phyloP scores from a whole-genome alignment of 2,329 filamentous ascomycete species.

The Pyricularia grisea region DNA sequence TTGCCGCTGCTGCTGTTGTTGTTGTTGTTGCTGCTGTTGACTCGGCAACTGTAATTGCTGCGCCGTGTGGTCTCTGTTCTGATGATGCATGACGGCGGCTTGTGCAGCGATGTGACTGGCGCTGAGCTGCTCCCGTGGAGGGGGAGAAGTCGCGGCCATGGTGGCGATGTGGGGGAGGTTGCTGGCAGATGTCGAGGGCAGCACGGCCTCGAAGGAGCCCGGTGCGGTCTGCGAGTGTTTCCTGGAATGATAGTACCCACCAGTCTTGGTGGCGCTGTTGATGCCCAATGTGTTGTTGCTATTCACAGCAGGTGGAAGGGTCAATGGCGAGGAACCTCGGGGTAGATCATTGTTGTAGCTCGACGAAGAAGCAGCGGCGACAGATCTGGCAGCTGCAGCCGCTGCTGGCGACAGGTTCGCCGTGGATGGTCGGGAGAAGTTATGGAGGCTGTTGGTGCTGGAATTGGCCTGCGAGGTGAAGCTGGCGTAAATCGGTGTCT shows the following conservation, averaged over 20 bases:
- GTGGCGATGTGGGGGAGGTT: constrained; percentile 39
- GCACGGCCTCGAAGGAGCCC: constrained; percentile 65
- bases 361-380: constrained; percentile 7
- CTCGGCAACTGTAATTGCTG: constrained; percentile 33
- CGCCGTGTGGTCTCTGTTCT: constrained; percentile 40
- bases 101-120: constrained; percentile 77
- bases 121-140: constrained; percentile 29
- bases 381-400: constrained; percentile 11
- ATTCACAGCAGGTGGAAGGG: constrained; percentile 14
- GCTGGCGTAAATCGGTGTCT: constrained; percentile 37
- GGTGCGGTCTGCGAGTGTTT: constrained; percentile 61
- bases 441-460: constrained; percentile 39
- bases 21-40: constrained; percentile 40
- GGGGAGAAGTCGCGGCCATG: constrained; percentile 22
- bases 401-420: constrained; percentile 18
- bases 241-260: constrained; percentile 37
- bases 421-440: constrained; percentile 47
- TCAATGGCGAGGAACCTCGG: constrained; percentile 4
- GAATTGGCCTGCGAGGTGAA: constrained; percentile 37
- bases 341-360: neutral
- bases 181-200: constrained; percentile 52
- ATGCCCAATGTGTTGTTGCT: constrained; percentile 15
- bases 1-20: constrained; percentile 49
- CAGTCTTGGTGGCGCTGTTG: constrained; percentile 13
- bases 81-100: constrained; percentile 61